Evolutionary conservation across 306 rosid species (phyloP).

Genomic region (Hylodesmum podocarpum): DNA sequence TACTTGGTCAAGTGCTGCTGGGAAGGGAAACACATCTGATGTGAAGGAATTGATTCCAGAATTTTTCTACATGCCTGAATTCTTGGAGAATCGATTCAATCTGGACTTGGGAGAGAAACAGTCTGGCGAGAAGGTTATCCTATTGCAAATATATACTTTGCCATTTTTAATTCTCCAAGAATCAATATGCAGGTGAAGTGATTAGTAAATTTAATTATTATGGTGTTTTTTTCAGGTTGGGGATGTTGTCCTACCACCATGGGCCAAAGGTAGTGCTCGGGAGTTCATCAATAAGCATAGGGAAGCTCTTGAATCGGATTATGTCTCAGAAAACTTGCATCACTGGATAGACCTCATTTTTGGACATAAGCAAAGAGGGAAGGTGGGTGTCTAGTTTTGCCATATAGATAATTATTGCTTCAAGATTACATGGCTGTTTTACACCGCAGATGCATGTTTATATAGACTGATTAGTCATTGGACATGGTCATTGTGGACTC

Average conservation of each 20-base stretch:
- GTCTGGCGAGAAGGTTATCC: slow-evolving; percentile 94
- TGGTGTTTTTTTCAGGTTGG: slow-evolving; percentile 68
- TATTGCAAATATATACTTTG: slow-evolving; percentile 3
- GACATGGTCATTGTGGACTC: background rate
- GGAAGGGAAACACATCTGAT: slow-evolving; percentile 97
- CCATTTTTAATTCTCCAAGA: slow-evolving; percentile 12
- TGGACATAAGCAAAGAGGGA: slow-evolving; percentile 98
- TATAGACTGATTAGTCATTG: background rate
- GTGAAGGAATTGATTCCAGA: slow-evolving; percentile 99
- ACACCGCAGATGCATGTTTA: too few species aligned
- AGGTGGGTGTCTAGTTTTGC: slow-evolving; percentile 66
- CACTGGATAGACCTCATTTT: slow-evolving; percentile 99
- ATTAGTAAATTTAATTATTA: slow-evolving; percentile 21
- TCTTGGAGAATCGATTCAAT: slow-evolving; percentile 79
- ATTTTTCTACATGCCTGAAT: slow-evolving; percentile 97
- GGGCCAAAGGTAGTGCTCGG: slow-evolving; percentile 94
- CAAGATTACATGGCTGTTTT: background rate
- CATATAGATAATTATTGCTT: slow-evolving; percentile 8
- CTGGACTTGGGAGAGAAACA: slow-evolving; percentile 99
- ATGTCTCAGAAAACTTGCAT: slow-evolving; percentile 90
- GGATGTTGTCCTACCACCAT: slow-evolving; percentile 85
- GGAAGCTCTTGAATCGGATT: slow-evolving; percentile 97
- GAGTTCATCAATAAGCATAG: slow-evolving; percentile 97
- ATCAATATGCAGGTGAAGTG: slow-evolving; percentile 7
- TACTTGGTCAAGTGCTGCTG: slow-evolving; percentile 99